Base-by-base conservation (phyloP, 1,284 basidiomycete species). In the Microbotryum silenes-acaulis region DNA sequence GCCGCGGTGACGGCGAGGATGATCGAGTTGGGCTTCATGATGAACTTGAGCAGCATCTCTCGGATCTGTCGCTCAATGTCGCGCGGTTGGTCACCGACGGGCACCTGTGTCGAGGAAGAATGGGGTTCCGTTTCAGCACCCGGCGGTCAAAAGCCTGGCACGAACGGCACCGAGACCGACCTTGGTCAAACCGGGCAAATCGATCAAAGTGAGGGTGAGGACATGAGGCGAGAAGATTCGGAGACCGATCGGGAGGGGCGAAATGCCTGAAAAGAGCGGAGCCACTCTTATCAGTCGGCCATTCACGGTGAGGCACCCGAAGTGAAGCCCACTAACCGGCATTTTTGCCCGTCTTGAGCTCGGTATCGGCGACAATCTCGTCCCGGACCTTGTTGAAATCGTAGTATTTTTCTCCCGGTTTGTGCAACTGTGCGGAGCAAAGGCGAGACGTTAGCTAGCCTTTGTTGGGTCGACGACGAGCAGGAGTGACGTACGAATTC, bases 51-150 rank as follows among this genome's bases (percentile, higher is more conserved):
- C 59, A 97, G 80, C 94, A 98, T 97, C 63, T 97, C 94, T 63
- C 83, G 83, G 71, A 98, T 98, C 77, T 97, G 94, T 75, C 89
- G 90, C 80, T 98, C 94, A 67, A 98, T 97, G 76, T 97, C 94
- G 67, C 87, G 84, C 12, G 94, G 94, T 75, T 98, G 94, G 79
- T 98, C 94, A 49, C 94, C 94, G 51, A 97, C 93, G 20, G 94
- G 94, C 12, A 91, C 88, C 65, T 66, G 51, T 12, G 37, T 27
- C 23, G 37, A 33, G 5, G 20, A 18, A 45, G 46, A 10, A 6
- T 16, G 20, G 49, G 12, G 42, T 14, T 25, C 37, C 16, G 14
- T 42, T 42, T 42, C 37, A 42, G 37, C 37, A 16, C 16, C 37
- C 37, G 37, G 37, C 37, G 37, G 14, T 42, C 27, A n/a, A 18